phyloP scores from a whole-genome alignment of 805 yeast species.

The Lachancea meyersii region DNA sequence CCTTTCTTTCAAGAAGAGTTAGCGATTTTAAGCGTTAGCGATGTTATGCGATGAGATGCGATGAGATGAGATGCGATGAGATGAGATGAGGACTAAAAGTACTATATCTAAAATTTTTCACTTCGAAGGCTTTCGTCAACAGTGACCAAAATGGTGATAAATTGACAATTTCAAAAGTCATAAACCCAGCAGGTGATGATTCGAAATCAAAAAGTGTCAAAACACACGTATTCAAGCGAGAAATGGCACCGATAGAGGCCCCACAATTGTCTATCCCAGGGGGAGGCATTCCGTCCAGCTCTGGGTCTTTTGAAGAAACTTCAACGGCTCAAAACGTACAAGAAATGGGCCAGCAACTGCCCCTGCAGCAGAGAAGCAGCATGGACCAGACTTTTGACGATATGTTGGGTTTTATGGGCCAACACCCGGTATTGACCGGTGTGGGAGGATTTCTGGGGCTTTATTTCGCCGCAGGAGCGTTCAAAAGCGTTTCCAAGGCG shows the following conservation, averaged over 20 bases:
- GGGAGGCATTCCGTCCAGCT: slow-evolving; percentile 7
- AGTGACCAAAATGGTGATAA: background rate
- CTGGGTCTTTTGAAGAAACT: slow-evolving; percentile 1
- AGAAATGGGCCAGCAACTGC: slow-evolving; percentile 19
- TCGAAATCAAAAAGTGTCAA: background rate
- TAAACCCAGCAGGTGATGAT: background rate
- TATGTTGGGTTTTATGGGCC: slow-evolving; percentile 52
- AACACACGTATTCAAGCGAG: background rate
- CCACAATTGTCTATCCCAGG: slow-evolving; percentile 31
- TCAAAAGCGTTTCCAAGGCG: slow-evolving; percentile 39
- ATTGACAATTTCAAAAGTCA: background rate
- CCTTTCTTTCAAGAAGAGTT: background rate
- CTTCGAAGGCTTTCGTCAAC: background rate
- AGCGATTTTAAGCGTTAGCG: background rate
- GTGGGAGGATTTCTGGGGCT: slow-evolving; percentile 60
- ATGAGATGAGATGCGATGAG: slow-evolving; percentile 21
- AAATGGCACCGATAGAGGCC: slow-evolving; percentile 15
- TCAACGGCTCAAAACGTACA: slow-evolving; percentile 1
- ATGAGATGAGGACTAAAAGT: slow-evolving; percentile 25
- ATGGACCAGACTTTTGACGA: slow-evolving; percentile 62
- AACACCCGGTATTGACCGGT: slow-evolving; percentile 72
- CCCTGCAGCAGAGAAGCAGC: slow-evolving; percentile 26
- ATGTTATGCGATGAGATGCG: background rate
- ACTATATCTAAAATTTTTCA: slow-evolving; percentile 8
- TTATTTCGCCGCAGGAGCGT: slow-evolving; percentile 60